Conservation (phyloP, 257 asterid species). For the Knoxia roxburghii region DNA sequence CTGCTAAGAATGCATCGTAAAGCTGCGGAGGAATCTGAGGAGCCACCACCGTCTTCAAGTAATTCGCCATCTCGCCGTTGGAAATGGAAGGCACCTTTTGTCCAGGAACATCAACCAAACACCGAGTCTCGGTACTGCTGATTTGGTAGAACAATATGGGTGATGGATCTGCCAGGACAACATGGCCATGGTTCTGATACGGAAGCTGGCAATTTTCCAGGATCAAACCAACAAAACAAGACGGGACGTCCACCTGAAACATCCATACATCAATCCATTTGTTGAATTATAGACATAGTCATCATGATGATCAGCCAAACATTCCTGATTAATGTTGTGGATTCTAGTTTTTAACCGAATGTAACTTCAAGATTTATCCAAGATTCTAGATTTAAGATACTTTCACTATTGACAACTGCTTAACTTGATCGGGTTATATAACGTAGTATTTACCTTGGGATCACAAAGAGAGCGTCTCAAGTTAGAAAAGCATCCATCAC, state of each 20-base stretch:
- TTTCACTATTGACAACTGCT: too few relatives aligned
- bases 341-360: too few relatives aligned
- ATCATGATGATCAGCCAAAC: too few relatives aligned
- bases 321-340: too few relatives aligned
- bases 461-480: slow-evolving; percentile 71
- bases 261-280: too few relatives aligned
- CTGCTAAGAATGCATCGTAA: slow-evolving; percentile 23
- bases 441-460: slow-evolving; percentile 63
- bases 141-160: slow-evolving; percentile 32
- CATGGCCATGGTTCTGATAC: slow-evolving; percentile 30
- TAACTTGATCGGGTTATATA: too few relatives aligned
- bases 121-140: slow-evolving; percentile 30
- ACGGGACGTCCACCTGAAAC: slow-evolving; percentile 29
- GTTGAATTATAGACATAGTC: too few relatives aligned
- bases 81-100: slow-evolving; percentile 34
- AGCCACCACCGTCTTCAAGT: slow-evolving; percentile 28
- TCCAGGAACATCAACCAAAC: slow-evolving; percentile 38
- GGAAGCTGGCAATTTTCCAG: slow-evolving; percentile 35
- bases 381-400: too few relatives aligned
- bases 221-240: slow-evolving; percentile 31
- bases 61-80: slow-evolving; percentile 30
- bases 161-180: slow-evolving; percentile 31
- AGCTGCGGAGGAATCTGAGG: slow-evolving; percentile 38
- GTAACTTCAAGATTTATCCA: too few relatives aligned
- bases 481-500: slow-evolving; percentile 86